phyloP scores from a whole-genome alignment of 2,329 filamentous ascomycete species.

The Didymella segeticola region DNA sequence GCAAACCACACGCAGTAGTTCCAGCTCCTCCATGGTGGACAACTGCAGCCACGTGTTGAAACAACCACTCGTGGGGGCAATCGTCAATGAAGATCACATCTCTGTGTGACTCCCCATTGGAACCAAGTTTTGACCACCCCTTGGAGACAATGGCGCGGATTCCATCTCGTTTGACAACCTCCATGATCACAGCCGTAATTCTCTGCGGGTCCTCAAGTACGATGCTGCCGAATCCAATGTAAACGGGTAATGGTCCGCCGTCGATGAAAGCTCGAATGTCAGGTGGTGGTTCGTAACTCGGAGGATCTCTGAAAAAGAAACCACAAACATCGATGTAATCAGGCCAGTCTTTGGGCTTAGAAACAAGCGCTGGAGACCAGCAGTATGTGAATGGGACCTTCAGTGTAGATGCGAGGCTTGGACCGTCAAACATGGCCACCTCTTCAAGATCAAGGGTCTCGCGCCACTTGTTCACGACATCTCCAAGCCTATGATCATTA shows the following conservation, averaged over 20 bases:
- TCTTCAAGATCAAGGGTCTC: conserved; percentile 28
- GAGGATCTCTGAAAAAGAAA: conserved; percentile 54
- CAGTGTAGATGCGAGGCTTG: conserved; percentile 48
- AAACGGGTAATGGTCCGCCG: conserved; percentile 59
- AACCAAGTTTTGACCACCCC: conserved; percentile 46
- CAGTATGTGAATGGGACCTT: conserved; percentile 55
- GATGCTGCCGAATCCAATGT: conserved; percentile 65
- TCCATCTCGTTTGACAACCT: conserved; percentile 49
- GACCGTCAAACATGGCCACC: conserved; percentile 25
- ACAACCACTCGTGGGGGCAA: conserved; percentile 85
- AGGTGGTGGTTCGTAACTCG: conserved; percentile 47
- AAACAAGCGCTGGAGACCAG: conserved; percentile 51
- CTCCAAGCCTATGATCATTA: background rate
- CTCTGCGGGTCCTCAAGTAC: conserved; percentile 58
- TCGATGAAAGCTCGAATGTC: conserved; percentile 54
- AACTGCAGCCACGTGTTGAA: conserved; percentile 76
- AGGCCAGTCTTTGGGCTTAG: conserved; percentile 29
- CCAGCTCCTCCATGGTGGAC: conserved; percentile 89
- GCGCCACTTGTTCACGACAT: conserved; percentile 55
- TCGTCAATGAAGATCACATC: conserved; percentile 65
- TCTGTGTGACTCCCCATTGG: conserved; percentile 45
- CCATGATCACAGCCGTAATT: conserved; percentile 55
- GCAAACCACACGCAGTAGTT: conserved; percentile 74
- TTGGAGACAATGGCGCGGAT: conserved; percentile 61
- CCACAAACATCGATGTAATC: conserved; percentile 47